Evolutionary conservation across 371 early-diverging fungal species (phyloP).

Genomic region (Mortierella sp.): DNA sequence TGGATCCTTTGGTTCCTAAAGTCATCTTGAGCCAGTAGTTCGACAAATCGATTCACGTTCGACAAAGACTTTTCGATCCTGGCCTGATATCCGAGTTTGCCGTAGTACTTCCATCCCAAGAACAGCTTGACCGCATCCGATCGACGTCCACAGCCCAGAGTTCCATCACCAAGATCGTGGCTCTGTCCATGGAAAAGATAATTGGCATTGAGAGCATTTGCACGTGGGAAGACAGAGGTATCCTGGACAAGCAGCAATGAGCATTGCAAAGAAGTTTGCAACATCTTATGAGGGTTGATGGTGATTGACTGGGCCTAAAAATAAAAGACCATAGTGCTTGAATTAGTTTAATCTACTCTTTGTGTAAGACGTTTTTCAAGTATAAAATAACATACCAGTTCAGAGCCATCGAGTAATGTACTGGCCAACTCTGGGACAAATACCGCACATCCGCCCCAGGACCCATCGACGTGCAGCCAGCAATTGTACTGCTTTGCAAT

Average conservation of each 20-base stretch:
- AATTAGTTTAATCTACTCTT: too few species aligned
- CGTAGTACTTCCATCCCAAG: conserved; percentile 86
- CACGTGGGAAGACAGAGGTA: conserved; percentile 62
- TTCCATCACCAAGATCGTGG: conserved; percentile 85
- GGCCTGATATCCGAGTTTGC: conserved; percentile 55
- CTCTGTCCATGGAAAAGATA: conserved; percentile 83
- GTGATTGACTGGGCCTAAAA: conserved; percentile 77
- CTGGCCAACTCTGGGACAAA: conserved; percentile 61
- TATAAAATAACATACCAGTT: conserved; percentile 53
- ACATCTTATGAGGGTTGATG: conserved; percentile 88
- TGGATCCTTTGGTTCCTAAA: conserved; percentile 32
- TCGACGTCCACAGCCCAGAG: conserved; percentile 88
- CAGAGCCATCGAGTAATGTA: conserved; percentile 64
- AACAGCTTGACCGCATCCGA: conserved; percentile 89
- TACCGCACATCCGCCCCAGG: conserved; percentile 85
- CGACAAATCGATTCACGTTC: conserved; percentile 42
- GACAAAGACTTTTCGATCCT: conserved; percentile 48
- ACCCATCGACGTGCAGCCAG: conserved; percentile 91
- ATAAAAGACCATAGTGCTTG: not conserved
- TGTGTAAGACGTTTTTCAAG: not conserved
- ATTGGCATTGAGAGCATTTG: conserved; percentile 74
- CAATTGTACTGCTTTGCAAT: conserved; percentile 73
- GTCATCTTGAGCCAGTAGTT: conserved; percentile 36
- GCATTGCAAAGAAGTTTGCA: conserved; percentile 88
- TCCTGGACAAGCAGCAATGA: conserved; percentile 77